A percentile compares a stretch with the other conserved stretches of the same genome.
Conservation (phyloP, 192 early-diverging fungal genomes). For the Chytriomyces confervae region DNA sequence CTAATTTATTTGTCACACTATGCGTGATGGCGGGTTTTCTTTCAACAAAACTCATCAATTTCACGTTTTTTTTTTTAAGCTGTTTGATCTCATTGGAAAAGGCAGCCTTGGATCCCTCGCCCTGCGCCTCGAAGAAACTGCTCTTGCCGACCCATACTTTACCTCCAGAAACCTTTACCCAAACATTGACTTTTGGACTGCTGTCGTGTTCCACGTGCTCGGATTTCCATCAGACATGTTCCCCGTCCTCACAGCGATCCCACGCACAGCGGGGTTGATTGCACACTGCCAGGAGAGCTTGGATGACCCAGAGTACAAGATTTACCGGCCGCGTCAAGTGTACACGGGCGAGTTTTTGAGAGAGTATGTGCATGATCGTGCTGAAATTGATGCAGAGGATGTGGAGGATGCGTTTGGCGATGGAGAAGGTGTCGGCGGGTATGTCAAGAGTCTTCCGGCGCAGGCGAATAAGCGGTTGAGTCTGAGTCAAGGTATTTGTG, state of each 20-base stretch:
- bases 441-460: constrained; percentile 33
- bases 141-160: constrained; percentile 62
- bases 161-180: constrained; percentile 63
- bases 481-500: constrained; percentile 1
- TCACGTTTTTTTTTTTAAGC: constrained; percentile 16
- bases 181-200: constrained; percentile 61
- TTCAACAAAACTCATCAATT: too few species aligned
- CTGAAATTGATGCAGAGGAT: neutral
- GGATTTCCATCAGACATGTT: constrained; percentile 48
- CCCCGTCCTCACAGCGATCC: constrained; percentile 29
- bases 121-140: constrained; percentile 62
- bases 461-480: constrained; percentile 38
- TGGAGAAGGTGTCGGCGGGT: neutral
- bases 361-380: constrained; percentile 22
- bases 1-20: too few species aligned
- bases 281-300: constrained; percentile 60
- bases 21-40: too few species aligned
- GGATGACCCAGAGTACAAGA: constrained; percentile 61
- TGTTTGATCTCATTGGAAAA: constrained; percentile 65
- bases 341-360: constrained; percentile 16
- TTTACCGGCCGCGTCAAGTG: constrained; percentile 69
- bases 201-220: constrained; percentile 56
- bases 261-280: constrained; percentile 63
- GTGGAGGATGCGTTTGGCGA: neutral
- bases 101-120: constrained; percentile 63